A percentile compares a stretch with the other conserved stretches of the same genome.
Conservation (phyloP, 2,329 filamentous ascomycete species). For the Paracoccidioides lutzii region DNA sequence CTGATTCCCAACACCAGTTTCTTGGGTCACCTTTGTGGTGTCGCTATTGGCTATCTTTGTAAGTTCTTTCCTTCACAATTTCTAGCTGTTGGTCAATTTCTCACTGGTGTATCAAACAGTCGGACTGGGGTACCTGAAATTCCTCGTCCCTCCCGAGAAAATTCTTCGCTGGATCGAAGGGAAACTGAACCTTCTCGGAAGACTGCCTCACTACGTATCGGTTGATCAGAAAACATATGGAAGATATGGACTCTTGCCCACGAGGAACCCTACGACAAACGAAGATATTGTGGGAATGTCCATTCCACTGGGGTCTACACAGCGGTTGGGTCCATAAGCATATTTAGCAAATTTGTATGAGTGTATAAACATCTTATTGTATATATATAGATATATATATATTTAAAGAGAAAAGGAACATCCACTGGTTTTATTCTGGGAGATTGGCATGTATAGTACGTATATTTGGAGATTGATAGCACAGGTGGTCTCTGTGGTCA, state of each 20-base stretch:
- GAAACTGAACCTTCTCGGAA: slow-evolving; percentile 70
- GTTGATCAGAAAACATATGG: slow-evolving; percentile 95
- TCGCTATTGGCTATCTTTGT: slow-evolving; percentile 79
- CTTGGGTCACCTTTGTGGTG: slow-evolving; percentile 72
- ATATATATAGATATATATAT: slow-evolving; percentile 1
- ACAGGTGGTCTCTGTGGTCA: slow-evolving; percentile 19
- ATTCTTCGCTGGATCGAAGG: slow-evolving; percentile 76
- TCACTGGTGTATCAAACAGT: slow-evolving; percentile 35
- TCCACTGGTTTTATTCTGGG: neutral
- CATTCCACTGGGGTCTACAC: slow-evolving; percentile 45
- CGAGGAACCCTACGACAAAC: slow-evolving; percentile 26
- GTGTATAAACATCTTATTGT: slow-evolving; percentile 3
- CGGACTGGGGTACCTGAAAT: slow-evolving; percentile 77
- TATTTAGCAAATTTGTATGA: slow-evolving; percentile 2
- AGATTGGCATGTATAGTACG: neutral
- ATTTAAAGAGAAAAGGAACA: too few species aligned
- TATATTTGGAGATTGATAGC: slow-evolving; percentile 12
- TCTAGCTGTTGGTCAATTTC: neutral
- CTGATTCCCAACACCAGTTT: slow-evolving; percentile 72
- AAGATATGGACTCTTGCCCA: slow-evolving; percentile 75
- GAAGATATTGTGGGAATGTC: slow-evolving; percentile 39
- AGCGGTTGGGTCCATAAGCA: slow-evolving; percentile 53
- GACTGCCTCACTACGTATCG: slow-evolving; percentile 82
- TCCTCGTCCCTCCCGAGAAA: slow-evolving; percentile 81
- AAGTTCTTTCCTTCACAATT: slow-evolving; percentile 25